A percentile compares a stretch with the other conserved stretches of the same genome.
Evolutionary conservation across 805 yeast genomes (phyloP).

Genomic region (Pichia manshurica): DNA sequence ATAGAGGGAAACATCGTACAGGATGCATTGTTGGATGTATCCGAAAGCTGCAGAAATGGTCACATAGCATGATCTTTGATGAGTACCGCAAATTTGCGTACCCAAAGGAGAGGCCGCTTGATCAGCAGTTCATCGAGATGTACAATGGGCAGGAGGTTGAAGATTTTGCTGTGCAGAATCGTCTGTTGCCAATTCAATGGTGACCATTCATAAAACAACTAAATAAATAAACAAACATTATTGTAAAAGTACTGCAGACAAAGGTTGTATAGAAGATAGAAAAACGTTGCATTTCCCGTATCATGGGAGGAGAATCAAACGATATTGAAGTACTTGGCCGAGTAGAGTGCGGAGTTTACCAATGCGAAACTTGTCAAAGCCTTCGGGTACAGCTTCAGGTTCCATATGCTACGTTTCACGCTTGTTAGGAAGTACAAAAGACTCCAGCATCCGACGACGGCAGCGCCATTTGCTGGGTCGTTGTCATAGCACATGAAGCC

Average conservation of each 20-base stretch:
- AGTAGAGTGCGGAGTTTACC: slow-evolving; percentile 61
- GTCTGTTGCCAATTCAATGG: slow-evolving; percentile 72
- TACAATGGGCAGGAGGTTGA: slow-evolving; percentile 65
- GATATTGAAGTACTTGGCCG: slow-evolving; percentile 37
- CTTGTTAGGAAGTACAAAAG: slow-evolving; percentile 66
- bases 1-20: slow-evolving; percentile 93
- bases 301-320: not conserved
- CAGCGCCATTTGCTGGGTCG: slow-evolving; percentile 73
- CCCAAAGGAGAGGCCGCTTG: slow-evolving; percentile 93
- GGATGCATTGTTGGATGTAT: slow-evolving; percentile 95
- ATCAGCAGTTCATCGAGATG: slow-evolving; percentile 91
- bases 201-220: slow-evolving; percentile 14
- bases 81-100: slow-evolving; percentile 92
- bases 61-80: slow-evolving; percentile 87
- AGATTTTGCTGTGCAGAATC: slow-evolving; percentile 42
- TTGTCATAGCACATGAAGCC: slow-evolving; percentile 73
- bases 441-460: slow-evolving; percentile 79
- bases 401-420: slow-evolving; percentile 51
- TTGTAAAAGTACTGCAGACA: too few species aligned
- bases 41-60: slow-evolving; percentile 86
- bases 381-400: slow-evolving; percentile 57
- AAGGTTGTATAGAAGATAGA: too few species aligned
- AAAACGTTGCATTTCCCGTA: too few species aligned
- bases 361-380: slow-evolving; percentile 52
- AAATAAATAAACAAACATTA: too few species aligned